Conservation (phyloP, 179 eudicot genomes). For the Amaranthus tricolor region DNA sequence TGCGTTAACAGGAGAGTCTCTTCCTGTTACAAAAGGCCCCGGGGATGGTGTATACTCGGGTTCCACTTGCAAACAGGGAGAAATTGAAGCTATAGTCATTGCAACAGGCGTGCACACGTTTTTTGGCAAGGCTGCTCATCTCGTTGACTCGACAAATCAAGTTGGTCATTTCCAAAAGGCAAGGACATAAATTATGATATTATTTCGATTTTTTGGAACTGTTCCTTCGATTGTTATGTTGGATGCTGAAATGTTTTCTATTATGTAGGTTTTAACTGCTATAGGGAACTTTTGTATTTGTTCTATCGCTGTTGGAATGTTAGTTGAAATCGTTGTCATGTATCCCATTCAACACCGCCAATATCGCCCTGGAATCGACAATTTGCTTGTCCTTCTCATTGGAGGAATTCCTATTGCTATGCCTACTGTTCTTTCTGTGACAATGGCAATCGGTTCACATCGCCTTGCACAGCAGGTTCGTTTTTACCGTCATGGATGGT, state of each 20-base stretch:
- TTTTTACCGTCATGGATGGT: conserved; percentile 12
- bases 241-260: conserved; percentile 2
- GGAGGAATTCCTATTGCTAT: conserved; percentile 97
- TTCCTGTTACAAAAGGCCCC: conserved; percentile 88
- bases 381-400: conserved; percentile 84
- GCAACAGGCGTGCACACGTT: conserved; percentile 96
- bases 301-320: conserved; percentile 88
- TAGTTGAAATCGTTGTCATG: conserved; percentile 79
- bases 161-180: conserved; percentile 93
- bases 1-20: conserved; percentile 84
- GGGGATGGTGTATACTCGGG: conserved; percentile 93
- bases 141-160: conserved; percentile 82
- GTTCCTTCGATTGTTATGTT: background rate
- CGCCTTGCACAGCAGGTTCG: conserved; percentile 83
- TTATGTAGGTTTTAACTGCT: conserved; percentile 73
- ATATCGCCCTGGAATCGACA: conserved; percentile 90
- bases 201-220: background rate
- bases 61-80: conserved; percentile 93
- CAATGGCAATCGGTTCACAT: conserved; percentile 95
- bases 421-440: conserved; percentile 94
- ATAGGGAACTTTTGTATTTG: conserved; percentile 92
- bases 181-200: conserved; percentile 18
- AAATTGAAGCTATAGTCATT: conserved; percentile 82
- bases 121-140: conserved; percentile 94
- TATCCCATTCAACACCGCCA: conserved; percentile 77